Evolutionary conservation across 495 filamentous ascomycete genomes (phyloP), one percentile per base, ranked within the genome.

Genomic region (Melanomma pulvis-pyrius): DNA sequence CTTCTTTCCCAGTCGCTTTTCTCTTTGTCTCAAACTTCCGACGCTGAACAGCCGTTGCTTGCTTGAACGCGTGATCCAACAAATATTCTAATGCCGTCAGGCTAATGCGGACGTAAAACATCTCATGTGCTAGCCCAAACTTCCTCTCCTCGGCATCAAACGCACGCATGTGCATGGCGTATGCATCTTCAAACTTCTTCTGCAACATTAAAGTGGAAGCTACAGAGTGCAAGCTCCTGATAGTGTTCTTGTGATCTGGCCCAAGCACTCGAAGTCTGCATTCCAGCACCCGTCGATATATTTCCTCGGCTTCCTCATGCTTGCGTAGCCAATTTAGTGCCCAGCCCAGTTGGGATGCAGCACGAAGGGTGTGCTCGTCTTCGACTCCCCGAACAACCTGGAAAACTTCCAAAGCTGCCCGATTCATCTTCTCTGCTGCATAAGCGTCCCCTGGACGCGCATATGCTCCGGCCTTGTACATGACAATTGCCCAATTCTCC

Each of bases 401-500:
- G 15, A 59, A 59, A 6, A 47, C 51, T 17, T 57, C 50, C 30
- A 46, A 28, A 34, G 25, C 39, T 22, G 44, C 26, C 1, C 46
- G 46, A 22, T 11, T 25, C 30, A 53, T 51, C 48, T 68, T 49
- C n/a, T 47, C 65, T 17, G 32, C 59, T 21, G 29, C n/a, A 24
- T 50, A 52, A 22, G 15, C 36, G 49, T 54, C 62, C 29, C 12
- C 59, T 4, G 28, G 3, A 5, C 17, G 3, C 6, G 62, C 39
- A 39, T 65, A 65, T 32, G 30, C 46, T 21, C 32, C 39, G n/a
- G 62, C 62, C 4, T 49, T 57, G 25, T 22, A 39, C 15, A 75
- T 61, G 8, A 75, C 17, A 11, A 54, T 30, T 36, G 51, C 51
- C 51, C 51, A 55, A 4, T 5, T 34, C 51, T 32, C 6, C 19